Evolutionary conservation across 148 eudicot genomes (phyloP).

Genomic region (Polygonum aviculare): DNA sequence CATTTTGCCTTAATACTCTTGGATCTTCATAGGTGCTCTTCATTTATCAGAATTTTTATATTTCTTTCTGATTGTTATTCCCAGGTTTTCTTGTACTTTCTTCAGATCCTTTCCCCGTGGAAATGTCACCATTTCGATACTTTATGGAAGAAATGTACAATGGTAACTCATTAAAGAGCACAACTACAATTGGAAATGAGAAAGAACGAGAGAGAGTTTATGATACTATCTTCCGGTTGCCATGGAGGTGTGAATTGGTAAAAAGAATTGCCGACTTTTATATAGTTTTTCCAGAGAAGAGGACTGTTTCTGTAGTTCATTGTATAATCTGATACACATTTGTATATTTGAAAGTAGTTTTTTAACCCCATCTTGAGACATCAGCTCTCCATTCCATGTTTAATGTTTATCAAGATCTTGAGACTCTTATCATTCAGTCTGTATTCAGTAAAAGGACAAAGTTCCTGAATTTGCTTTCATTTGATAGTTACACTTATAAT

Average conservation of each 20-base stretch:
- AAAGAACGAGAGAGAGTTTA: slow-evolving; percentile 93
- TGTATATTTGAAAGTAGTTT: not conserved
- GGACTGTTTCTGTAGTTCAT: not conserved
- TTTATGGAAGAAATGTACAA: slow-evolving; percentile 71
- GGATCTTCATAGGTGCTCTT: not conserved
- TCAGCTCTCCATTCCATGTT: not conserved
- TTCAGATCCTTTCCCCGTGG: slow-evolving; percentile 52
- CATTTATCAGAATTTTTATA: not conserved
- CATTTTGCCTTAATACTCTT: not conserved
- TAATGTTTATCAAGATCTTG: not conserved
- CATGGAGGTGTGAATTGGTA: slow-evolving; percentile 99
- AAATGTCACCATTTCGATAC: slow-evolving; percentile 65
- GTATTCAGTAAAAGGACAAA: not conserved
- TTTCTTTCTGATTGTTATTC: not conserved
- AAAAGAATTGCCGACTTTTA: slow-evolving; percentile 1
- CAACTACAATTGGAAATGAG: slow-evolving; percentile 70
- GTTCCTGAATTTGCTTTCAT: not conserved
- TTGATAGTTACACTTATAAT: not conserved
- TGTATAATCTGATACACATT: not conserved
- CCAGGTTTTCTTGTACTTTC: slow-evolving; percentile 14
- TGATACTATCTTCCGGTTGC: slow-evolving; percentile 92
- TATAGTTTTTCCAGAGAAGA: not conserved
- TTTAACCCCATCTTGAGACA: not conserved
- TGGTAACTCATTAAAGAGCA: slow-evolving; percentile 79
- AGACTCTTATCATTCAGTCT: not conserved